phyloP scores from a whole-genome alignment of 2,329 filamentous ascomycete genomes.

The Ophiostoma ips region DNA sequence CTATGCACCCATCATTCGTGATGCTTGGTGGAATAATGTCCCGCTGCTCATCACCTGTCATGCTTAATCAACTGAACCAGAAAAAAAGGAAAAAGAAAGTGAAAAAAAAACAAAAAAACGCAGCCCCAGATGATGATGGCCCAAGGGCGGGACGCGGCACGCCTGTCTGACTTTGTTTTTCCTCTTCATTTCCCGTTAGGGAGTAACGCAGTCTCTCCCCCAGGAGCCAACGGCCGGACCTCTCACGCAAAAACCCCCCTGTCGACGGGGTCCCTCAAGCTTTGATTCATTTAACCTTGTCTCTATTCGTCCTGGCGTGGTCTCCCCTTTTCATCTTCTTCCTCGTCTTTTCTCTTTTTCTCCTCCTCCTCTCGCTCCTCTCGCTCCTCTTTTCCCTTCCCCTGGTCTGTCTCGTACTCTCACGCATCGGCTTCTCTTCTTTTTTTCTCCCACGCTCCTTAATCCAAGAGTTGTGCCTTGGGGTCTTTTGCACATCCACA shows the following conservation, averaged over 20 bases:
- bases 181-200: background rate
- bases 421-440: background rate
- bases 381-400: background rate
- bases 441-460: background rate
- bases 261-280: background rate
- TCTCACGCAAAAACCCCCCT: background rate
- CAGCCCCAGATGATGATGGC: too few species aligned
- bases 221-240: too few species aligned
- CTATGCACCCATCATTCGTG: too few species aligned
- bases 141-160: too few species aligned
- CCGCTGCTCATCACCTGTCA: too few species aligned
- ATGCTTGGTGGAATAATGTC: too few species aligned
- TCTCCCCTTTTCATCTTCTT: slow-evolving; percentile 3
- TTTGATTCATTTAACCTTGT: slow-evolving; percentile 10
- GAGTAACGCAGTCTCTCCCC: too few species aligned
- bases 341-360: slow-evolving; percentile 1
- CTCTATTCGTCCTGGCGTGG: slow-evolving; percentile 6
- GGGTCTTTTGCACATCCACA: background rate
- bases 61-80: too few species aligned
- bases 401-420: background rate
- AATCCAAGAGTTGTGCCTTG: background rate
- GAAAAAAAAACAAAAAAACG: too few species aligned
- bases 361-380: background rate
- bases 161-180: background rate
- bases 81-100: too few species aligned